These are phyloP conservation scores for Penicillium paxilli DNA, from an alignment of 495 filamentous ascomycete species.

Conservation along the genomic window DNA sequence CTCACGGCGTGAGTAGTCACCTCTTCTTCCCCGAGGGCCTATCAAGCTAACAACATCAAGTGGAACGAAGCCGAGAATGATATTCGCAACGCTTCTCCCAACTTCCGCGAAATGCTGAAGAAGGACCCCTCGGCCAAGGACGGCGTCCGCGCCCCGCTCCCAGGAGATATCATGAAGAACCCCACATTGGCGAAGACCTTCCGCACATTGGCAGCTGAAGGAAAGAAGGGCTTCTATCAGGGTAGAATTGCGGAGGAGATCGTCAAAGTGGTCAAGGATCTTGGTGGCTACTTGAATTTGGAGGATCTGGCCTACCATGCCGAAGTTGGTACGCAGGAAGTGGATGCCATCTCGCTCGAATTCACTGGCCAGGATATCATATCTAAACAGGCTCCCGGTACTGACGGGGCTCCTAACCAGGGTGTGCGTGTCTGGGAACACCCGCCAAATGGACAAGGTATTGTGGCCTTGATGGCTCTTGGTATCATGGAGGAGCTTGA, in stretches of 20 bases:
- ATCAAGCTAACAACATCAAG: constrained; percentile 40
- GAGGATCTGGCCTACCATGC: constrained; percentile 79
- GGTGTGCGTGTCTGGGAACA: constrained; percentile 94
- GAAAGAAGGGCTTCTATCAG: constrained; percentile 89
- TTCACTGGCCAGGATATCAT: constrained; percentile 70
- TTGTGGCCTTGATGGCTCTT: constrained; percentile 91
- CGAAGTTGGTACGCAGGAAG: constrained; percentile 71
- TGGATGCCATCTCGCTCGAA: constrained; percentile 76
- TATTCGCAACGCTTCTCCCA: constrained; percentile 74
- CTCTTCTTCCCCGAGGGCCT: background rate
- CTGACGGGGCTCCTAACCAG: constrained; percentile 43
- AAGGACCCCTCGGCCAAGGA: constrained; percentile 61
- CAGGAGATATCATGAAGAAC: constrained; percentile 91
- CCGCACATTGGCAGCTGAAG: constrained; percentile 72
- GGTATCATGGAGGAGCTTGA: constrained; percentile 88
- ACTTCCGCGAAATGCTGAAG: constrained; percentile 83
- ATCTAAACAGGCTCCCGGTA: constrained; percentile 44
- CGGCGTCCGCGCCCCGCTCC: constrained; percentile 66
- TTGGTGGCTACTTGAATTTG: constrained; percentile 76
- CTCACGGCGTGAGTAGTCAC: constrained; percentile 60
- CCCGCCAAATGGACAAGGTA: constrained; percentile 95
- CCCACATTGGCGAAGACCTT: constrained; percentile 81
- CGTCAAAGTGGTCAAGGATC: constrained; percentile 71
- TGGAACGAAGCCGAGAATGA: constrained; percentile 63
- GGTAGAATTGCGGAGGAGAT: constrained; percentile 79